These are phyloP conservation scores for Jimgerdemannia lactiflua DNA, from an alignment of 192 early-diverging fungal species.

Conservation along the genomic window DNA sequence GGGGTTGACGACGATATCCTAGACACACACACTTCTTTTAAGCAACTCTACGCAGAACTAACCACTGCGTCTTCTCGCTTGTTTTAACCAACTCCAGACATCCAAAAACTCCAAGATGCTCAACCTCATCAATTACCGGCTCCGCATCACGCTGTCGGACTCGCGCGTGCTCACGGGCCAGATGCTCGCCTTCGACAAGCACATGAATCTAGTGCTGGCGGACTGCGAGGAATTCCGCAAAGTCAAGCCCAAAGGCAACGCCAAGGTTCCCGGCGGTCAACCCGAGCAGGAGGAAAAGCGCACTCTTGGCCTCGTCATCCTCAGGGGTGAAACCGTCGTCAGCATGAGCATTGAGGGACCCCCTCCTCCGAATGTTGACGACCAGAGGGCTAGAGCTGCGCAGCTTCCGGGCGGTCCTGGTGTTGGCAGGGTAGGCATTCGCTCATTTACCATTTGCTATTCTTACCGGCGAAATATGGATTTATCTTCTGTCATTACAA, in stretches of 20 bases:
- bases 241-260: conserved; percentile 73
- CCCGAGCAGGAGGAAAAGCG: conserved; percentile 83
- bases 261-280: conserved; percentile 40
- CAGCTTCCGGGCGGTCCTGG: conserved; percentile 64
- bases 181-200: conserved; percentile 99
- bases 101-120: conserved; percentile 90
- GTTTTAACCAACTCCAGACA: background rate
- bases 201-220: conserved; percentile 98
- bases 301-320: conserved; percentile 88
- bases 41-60: too few species aligned
- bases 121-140: conserved; percentile 90
- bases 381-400: conserved; percentile 41
- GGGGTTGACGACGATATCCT: too few species aligned
- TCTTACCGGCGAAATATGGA: conserved; percentile 3
- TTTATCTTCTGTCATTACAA: conserved; percentile 38
- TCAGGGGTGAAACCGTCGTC: conserved; percentile 92
- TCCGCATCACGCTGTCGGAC: conserved; percentile 90
- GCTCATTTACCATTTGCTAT: background rate
- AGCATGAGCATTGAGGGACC: conserved; percentile 88
- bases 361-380: conserved; percentile 67
- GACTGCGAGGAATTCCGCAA: conserved; percentile 98
- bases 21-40: too few species aligned
- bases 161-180: conserved; percentile 92
- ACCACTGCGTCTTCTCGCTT: background rate
- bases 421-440: conserved; percentile 46